These are phyloP conservation scores for Echria macrotheca DNA, from an alignment of 495 filamentous ascomycete species.

Conservation along the genomic window DNA sequence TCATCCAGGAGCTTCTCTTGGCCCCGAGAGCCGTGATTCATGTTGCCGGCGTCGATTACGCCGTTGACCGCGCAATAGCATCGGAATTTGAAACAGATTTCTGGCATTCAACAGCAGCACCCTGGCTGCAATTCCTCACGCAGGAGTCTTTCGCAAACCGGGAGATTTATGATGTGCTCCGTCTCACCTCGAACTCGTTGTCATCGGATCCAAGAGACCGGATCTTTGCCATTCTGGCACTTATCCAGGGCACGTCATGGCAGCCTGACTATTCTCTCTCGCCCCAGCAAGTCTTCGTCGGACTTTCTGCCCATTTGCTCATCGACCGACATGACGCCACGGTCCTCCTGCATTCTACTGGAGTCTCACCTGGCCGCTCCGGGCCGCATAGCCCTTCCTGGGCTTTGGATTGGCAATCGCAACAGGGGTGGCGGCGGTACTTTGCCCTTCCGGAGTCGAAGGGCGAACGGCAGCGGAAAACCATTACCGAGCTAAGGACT, in stretches of 20 bases:
- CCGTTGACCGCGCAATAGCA: too few species aligned
- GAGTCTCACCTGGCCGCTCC: too few species aligned
- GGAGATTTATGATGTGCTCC: background rate
- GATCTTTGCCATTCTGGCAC: background rate
- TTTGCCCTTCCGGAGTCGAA: too few species aligned
- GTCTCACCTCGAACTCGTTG: background rate
- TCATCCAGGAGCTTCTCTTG: background rate
- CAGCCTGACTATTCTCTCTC: background rate
- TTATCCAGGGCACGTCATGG: background rate
- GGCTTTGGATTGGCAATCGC: too few species aligned
- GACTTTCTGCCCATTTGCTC: background rate
- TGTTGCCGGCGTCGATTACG: background rate
- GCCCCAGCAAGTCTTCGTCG: background rate
- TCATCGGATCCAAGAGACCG: background rate
- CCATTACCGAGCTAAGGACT: too few species aligned
- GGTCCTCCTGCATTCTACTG: too few species aligned
- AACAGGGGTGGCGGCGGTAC: too few species aligned
- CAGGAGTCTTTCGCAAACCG: background rate
- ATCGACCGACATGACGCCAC: too few species aligned
- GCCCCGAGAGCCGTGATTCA: background rate
- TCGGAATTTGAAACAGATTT: too few species aligned
- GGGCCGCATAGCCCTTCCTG: too few species aligned
- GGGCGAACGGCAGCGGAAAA: too few species aligned
- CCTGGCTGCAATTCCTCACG: background rate
- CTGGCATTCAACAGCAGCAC: too few species aligned